phyloP scores from a whole-genome alignment of 1,139 yeast species.

The Suhomyces bolitotheri region DNA sequence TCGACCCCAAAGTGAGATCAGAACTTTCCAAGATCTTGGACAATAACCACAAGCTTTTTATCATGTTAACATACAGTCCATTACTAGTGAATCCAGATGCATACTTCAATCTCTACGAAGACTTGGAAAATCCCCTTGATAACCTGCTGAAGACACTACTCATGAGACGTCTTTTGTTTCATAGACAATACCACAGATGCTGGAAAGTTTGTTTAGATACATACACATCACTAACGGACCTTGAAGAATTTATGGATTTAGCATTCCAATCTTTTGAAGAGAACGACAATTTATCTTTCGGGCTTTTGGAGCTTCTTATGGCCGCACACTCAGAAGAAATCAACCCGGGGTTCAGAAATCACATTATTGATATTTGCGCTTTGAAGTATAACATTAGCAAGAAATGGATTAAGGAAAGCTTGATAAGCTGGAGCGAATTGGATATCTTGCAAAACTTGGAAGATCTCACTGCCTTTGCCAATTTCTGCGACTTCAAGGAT shows the following conservation, averaged over 20 bases:
- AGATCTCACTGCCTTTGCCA: conserved; percentile 3
- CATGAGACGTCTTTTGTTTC: conserved; percentile 32
- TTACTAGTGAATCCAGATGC: conserved; percentile 31
- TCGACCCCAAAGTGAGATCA: conserved; percentile 19
- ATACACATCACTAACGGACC: conserved; percentile 33
- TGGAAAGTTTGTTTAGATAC: conserved; percentile 34
- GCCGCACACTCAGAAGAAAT: conserved; percentile 17
- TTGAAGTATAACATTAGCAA: conserved; percentile 17
- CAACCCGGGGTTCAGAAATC: conserved; percentile 19
- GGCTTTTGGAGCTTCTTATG: conserved; percentile 24
- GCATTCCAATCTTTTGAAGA: conserved; percentile 22
- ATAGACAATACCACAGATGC: conserved; percentile 30
- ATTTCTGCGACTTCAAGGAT: not conserved
- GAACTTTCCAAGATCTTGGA: conserved; percentile 27
- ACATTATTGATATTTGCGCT: conserved; percentile 25
- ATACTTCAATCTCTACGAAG: conserved; percentile 26
- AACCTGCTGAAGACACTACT: conserved; percentile 24
- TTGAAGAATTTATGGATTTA: conserved; percentile 38
- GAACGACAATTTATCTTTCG: conserved; percentile 24
- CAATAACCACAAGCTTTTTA: conserved; percentile 29
- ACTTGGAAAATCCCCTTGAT: conserved; percentile 22
- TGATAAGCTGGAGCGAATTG: conserved; percentile 9
- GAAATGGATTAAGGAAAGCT: conserved; percentile 9
- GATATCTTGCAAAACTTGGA: conserved; percentile 11
- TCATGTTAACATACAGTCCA: conserved; percentile 37